Evolutionary conservation across 2,329 filamentous ascomycete species (phyloP).

Genomic region (Alternaria triticina): DNA sequence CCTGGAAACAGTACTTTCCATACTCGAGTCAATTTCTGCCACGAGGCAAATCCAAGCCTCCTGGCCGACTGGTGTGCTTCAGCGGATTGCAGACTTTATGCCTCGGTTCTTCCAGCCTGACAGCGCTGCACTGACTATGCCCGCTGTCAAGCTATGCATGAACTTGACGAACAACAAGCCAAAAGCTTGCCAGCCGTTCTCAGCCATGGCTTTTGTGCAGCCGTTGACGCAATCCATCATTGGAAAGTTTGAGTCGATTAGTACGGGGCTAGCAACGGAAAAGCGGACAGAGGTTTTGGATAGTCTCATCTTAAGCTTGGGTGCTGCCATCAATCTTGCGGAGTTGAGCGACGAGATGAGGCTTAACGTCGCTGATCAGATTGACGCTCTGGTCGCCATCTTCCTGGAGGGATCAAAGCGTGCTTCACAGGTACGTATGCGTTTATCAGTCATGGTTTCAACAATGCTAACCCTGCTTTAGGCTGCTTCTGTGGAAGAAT

Average conservation of each 20-base stretch:
- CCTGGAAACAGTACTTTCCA: conserved; percentile 55
- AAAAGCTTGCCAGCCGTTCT: conserved; percentile 71
- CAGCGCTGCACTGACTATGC: conserved; percentile 36
- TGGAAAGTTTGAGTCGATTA: conserved; percentile 30
- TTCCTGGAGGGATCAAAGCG: conserved; percentile 73
- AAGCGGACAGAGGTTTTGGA: conserved; percentile 66
- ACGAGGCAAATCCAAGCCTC: conserved; percentile 49
- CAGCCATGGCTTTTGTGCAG: conserved; percentile 59
- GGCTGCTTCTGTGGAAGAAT: conserved; percentile 68
- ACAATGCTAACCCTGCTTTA: conserved; percentile 34
- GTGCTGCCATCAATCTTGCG: conserved; percentile 84
- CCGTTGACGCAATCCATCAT: conserved; percentile 42
- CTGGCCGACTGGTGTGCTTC: conserved; percentile 57
- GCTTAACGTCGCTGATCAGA: conserved; percentile 38
- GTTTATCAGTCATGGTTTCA: background rate
- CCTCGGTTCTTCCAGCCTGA: conserved; percentile 35
- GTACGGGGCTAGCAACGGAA: conserved; percentile 51
- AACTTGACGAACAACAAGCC: conserved; percentile 86
- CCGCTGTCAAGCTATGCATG: conserved; percentile 74
- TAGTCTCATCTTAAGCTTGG: conserved; percentile 76
- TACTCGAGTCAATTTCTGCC: conserved; percentile 59
- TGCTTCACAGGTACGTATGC: conserved; percentile 68
- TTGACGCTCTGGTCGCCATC: conserved; percentile 66
- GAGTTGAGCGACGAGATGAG: conserved; percentile 73
- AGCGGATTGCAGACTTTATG: conserved; percentile 58